Conservation (phyloP, 192 early-diverging fungal genomes). For the Backusella sp. region DNA sequence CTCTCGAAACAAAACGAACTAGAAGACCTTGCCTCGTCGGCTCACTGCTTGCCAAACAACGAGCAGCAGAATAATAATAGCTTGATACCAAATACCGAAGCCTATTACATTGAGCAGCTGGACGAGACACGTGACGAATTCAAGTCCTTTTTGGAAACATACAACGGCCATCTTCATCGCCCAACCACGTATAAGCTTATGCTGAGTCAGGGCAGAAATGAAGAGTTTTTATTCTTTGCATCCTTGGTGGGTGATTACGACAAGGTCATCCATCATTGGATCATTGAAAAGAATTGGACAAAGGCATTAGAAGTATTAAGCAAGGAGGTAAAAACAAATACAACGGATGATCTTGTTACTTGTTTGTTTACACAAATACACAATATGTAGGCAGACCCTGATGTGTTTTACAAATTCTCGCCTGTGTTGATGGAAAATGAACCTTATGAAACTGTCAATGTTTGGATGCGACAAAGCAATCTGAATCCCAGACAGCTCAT, state of each 20-base stretch:
- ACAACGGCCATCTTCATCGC: slow-evolving; percentile 64
- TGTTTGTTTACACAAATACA: background rate
- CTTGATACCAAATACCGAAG: slow-evolving; percentile 38
- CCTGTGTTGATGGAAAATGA: slow-evolving; percentile 81
- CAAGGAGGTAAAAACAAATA: slow-evolving; percentile 56
- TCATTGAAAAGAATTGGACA: slow-evolving; percentile 71
- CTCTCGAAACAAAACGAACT: slow-evolving; percentile 72
- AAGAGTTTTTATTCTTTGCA: slow-evolving; percentile 82
- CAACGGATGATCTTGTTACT: background rate
- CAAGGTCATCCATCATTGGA: slow-evolving; percentile 82
- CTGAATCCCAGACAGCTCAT: slow-evolving; percentile 84
- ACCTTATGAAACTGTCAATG: slow-evolving; percentile 82
- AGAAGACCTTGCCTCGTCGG: slow-evolving; percentile 50
- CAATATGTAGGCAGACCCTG: slow-evolving; percentile 61
- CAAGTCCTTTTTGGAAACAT: slow-evolving; percentile 63
- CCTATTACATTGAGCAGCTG: slow-evolving; percentile 60
- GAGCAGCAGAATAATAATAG: background rate
- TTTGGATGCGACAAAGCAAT: slow-evolving; percentile 83
- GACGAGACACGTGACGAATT: slow-evolving; percentile 66
- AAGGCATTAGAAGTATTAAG: slow-evolving; percentile 77
- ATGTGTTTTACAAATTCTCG: slow-evolving; percentile 88
- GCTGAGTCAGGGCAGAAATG: slow-evolving; percentile 79
- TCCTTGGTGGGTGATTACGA: slow-evolving; percentile 84
- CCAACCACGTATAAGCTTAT: slow-evolving; percentile 80
- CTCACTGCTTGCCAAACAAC: background rate